These are phyloP conservation scores for Teratosphaeria viscida DNA, from an alignment of 2,329 filamentous ascomycete genomes.

Conservation along the genomic window DNA sequence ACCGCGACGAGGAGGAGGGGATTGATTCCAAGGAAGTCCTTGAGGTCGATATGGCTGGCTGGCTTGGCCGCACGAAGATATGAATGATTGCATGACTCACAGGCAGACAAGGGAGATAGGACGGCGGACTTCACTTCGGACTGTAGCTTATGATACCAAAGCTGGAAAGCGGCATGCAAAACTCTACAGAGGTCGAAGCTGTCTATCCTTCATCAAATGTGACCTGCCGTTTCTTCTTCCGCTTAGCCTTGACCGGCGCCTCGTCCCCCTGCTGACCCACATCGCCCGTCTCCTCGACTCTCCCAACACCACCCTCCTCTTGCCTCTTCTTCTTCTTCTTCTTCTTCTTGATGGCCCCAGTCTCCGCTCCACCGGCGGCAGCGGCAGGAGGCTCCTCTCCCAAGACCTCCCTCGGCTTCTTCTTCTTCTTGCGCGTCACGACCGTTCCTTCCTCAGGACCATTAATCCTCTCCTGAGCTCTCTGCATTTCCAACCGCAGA, in stretches of 20 bases:
- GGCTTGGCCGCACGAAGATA: too few relatives aligned
- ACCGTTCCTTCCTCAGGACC: constrained; percentile 60
- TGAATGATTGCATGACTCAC: too few relatives aligned
- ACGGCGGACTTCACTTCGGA: neutral
- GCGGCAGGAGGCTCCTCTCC: constrained; percentile 7
- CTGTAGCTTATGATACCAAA: too few relatives aligned
- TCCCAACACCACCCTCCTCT: constrained; percentile 5
- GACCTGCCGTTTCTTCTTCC: constrained; percentile 7
- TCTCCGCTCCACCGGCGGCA: constrained; percentile 6
- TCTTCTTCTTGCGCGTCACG: constrained; percentile 51
- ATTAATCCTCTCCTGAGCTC: constrained; percentile 64
- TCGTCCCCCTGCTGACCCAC: constrained; percentile 3
- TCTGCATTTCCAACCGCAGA: constrained; percentile 78
- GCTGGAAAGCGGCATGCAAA: neutral
- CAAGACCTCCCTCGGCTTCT: constrained; percentile 26
- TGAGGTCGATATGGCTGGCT: too few relatives aligned
- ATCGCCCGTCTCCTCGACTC: constrained; percentile 3
- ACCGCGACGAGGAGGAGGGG: too few relatives aligned
- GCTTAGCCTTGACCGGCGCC: constrained; percentile 3
- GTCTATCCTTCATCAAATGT: constrained; percentile 4
- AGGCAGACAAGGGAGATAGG: neutral
- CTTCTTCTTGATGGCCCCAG: constrained; percentile 27
- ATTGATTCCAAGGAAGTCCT: too few relatives aligned
- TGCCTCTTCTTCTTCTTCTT: constrained; percentile 30
- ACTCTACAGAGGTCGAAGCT: neutral